Evolutionary conservation across 2,329 filamentous ascomycete genomes (phyloP).

Genomic region (Colletotrichum viniferum): DNA sequence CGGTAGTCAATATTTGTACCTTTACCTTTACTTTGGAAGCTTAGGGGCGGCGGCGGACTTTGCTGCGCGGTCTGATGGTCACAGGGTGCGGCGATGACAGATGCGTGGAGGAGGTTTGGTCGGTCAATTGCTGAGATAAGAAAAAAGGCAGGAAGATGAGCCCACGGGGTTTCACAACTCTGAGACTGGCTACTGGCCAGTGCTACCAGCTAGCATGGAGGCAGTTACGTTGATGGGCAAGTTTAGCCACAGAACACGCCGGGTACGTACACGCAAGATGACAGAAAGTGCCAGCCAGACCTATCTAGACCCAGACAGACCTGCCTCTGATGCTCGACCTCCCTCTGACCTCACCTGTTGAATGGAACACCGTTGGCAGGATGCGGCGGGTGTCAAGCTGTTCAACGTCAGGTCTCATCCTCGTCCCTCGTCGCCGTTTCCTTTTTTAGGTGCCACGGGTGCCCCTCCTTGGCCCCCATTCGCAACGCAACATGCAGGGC

Average conservation of each 20-base stretch:
- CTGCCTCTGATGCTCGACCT: neutral
- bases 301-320: neutral
- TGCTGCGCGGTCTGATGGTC: constrained; percentile 17
- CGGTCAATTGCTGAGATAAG: constrained; percentile 19
- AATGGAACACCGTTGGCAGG: neutral
- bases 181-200: constrained; percentile 13
- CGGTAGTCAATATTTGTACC: constrained; percentile 14
- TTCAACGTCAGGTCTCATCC: constrained; percentile 2
- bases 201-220: neutral
- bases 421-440: neutral
- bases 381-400: neutral
- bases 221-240: neutral
- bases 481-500: neutral
- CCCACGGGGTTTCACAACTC: constrained; percentile 4
- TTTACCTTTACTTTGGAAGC: neutral
- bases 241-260: neutral
- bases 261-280: neutral
- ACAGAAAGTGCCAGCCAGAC: neutral
- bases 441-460: constrained; percentile 19
- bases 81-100: constrained; percentile 21
- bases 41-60: constrained; percentile 3
- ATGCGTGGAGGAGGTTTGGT: constrained; percentile 5
- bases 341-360: neutral
- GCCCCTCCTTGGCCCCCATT: constrained; percentile 7
- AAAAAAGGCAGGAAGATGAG: constrained; percentile 4